These are phyloP conservation scores for Cladobotryum protrusum DNA, from an alignment of 2,329 filamentous ascomycete genomes.

Conservation along the genomic window DNA sequence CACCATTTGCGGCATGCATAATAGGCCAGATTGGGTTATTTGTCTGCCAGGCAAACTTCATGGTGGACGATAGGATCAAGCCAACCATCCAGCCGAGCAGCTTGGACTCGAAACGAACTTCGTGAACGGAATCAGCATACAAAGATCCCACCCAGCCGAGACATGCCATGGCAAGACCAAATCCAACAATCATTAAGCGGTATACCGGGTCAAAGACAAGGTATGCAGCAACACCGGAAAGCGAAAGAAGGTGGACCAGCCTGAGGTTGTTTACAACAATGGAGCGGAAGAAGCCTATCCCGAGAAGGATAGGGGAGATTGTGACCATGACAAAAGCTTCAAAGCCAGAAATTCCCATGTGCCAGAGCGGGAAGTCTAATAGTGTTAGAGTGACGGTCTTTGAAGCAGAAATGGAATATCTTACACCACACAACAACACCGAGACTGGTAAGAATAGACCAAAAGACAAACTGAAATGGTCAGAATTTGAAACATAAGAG, in stretches of 20 bases:
- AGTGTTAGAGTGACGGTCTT: constrained; percentile 13
- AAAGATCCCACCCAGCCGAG: constrained; percentile 80
- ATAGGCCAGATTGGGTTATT: constrained; percentile 98
- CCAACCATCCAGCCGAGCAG: constrained; percentile 76
- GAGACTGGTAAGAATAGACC: constrained; percentile 87
- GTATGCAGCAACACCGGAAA: constrained; percentile 74
- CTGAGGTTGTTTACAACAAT: constrained; percentile 64
- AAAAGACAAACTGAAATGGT: constrained; percentile 71
- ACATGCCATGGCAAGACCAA: constrained; percentile 73
- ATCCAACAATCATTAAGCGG: constrained; percentile 74
- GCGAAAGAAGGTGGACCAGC: constrained; percentile 67
- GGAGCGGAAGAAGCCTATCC: constrained; percentile 61
- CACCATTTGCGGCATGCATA: constrained; percentile 83
- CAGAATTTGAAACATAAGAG: not conserved
- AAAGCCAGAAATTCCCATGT: constrained; percentile 98
- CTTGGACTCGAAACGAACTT: constrained; percentile 70
- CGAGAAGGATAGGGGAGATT: constrained; percentile 72
- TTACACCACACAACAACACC: constrained; percentile 90
- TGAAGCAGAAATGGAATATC: constrained; percentile 28
- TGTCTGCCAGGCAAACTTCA: constrained; percentile 88
- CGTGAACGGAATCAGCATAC: constrained; percentile 69
- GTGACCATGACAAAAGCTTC: constrained; percentile 84
- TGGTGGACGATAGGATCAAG: constrained; percentile 74
- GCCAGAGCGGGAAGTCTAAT: constrained; percentile 88
- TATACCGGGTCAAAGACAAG: constrained; percentile 63